phyloP scores from a whole-genome alignment of 148 eudicot genomes.

The Nepenthes gracilis region DNA sequence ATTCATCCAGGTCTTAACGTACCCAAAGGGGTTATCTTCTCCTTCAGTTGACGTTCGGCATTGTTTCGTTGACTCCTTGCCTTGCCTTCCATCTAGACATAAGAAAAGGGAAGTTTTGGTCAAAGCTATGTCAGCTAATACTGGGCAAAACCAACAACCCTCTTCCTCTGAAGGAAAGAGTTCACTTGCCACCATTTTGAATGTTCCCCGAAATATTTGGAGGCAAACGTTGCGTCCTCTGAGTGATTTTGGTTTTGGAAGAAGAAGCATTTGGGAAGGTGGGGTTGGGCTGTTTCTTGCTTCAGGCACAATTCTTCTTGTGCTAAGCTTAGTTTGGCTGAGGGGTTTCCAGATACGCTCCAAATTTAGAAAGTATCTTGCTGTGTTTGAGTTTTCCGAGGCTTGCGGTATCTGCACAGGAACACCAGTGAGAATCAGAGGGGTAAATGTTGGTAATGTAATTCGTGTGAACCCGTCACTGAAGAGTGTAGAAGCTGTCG shows the following conservation, averaged over 20 bases:
- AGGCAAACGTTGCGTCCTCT: conserved; percentile 58
- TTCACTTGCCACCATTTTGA: conserved; percentile 38
- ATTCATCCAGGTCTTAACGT: conserved; percentile 22
- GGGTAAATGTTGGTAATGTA: conserved; percentile 86
- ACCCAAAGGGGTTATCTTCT: conserved; percentile 26
- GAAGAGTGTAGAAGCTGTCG: conserved; percentile 69
- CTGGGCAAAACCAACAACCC: conserved; percentile 27
- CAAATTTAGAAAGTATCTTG: conserved; percentile 59
- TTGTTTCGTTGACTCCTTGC: conserved; percentile 22
- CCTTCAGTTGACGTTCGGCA: conserved; percentile 14
- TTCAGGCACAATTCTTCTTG: conserved; percentile 68
- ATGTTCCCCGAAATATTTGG: conserved; percentile 64
- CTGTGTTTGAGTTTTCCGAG: conserved; percentile 72
- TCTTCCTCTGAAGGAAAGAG: conserved; percentile 33
- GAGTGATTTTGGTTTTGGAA: conserved; percentile 80
- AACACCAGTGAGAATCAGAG: conserved; percentile 85
- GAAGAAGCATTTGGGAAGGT: conserved; percentile 94
- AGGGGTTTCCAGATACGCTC: conserved; percentile 74
- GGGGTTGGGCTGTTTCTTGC: conserved; percentile 88
- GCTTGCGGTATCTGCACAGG: conserved; percentile 84
- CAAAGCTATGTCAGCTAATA: conserved; percentile 35
- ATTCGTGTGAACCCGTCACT: conserved; percentile 70
- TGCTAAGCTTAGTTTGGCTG: conserved; percentile 75
- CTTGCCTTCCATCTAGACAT: conserved; percentile 28
- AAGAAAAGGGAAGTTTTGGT: conserved; percentile 23